Conservation (phyloP, 2,329 filamentous ascomycete species). For the Fusarium longipes region DNA sequence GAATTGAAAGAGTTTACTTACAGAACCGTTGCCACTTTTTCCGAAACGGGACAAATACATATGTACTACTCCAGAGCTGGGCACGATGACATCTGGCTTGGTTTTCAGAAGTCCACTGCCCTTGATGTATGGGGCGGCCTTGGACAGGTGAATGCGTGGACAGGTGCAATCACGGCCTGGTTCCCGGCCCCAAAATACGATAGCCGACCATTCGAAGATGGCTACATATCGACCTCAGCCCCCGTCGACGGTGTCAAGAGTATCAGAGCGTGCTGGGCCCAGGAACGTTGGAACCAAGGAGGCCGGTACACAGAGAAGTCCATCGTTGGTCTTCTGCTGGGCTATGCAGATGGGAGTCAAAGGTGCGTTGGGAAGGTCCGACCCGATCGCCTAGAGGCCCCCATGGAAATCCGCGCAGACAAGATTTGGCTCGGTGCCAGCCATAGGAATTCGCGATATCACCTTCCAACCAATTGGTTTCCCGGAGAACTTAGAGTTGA, state of each 20-base stretch:
- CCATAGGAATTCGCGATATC: rapidly evolving
- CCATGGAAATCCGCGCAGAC: not conserved
- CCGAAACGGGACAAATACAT: not conserved
- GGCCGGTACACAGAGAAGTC: rapidly evolving
- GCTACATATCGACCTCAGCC: not conserved
- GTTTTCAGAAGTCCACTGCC: rapidly evolving
- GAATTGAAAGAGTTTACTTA: not conserved
- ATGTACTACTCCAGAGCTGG: conserved; percentile 1
- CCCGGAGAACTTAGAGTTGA: rapidly evolving
- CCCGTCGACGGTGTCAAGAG: not conserved
- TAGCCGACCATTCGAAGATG: rapidly evolving
- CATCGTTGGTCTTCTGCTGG: not conserved
- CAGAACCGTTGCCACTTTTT: not conserved
- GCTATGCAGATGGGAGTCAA: not conserved
- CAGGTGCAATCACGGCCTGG: not conserved
- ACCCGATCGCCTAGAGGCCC: not conserved
- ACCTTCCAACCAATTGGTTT: not conserved
- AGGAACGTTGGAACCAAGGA: rapidly evolving
- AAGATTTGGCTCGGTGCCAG: not conserved
- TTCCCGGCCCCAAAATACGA: not conserved
- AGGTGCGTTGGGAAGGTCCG: not conserved
- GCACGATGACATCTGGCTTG: rapidly evolving
- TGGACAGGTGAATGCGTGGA: not conserved
- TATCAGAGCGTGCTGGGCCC: not conserved
- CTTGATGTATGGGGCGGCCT: rapidly evolving